phyloP scores from a whole-genome alignment of 768 basidiomycete species.

The Lactarius vividus region DNA sequence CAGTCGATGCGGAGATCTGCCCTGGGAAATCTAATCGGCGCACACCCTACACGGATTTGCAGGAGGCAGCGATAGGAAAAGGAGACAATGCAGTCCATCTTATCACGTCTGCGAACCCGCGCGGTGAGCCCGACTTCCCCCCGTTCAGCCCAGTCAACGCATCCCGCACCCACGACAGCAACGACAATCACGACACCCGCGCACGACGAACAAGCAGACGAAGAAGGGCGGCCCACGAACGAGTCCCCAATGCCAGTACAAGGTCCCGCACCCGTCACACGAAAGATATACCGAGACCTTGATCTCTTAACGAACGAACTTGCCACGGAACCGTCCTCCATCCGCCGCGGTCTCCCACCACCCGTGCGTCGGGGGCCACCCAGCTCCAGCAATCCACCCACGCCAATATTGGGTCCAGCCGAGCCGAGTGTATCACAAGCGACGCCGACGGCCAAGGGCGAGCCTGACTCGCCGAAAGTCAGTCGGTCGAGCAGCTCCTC shows the following conservation, averaged over 20 bases:
- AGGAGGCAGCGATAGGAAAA: not conserved
- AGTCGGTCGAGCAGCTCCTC: constrained; percentile 16
- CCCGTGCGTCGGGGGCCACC: constrained; percentile 16
- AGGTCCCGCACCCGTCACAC: constrained; percentile 28
- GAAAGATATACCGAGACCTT: constrained; percentile 42
- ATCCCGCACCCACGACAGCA: constrained; percentile 13
- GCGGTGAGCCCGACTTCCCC: constrained; percentile 30
- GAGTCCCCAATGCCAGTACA: constrained; percentile 6
- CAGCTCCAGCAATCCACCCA: constrained; percentile 8
- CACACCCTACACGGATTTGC: not conserved
- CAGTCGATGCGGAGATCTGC: not conserved
- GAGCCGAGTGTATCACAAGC: not conserved
- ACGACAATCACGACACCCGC: constrained; percentile 21
- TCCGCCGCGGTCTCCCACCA: constrained; percentile 18
- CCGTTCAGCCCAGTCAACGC: constrained; percentile 22
- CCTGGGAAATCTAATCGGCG: constrained; percentile 2
- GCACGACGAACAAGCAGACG: not conserved
- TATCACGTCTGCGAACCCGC: constrained; percentile 36
- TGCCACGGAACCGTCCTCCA: not conserved
- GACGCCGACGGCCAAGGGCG: not conserved
- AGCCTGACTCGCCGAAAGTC: constrained; percentile 13
- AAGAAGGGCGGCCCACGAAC: not conserved
- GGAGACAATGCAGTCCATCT: constrained; percentile 31
- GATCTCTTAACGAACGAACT: constrained; percentile 36
- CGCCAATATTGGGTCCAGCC: not conserved